phyloP scores from a whole-genome alignment of 2,329 filamentous ascomycete genomes.

The Zymoseptoria pseudotritici region DNA sequence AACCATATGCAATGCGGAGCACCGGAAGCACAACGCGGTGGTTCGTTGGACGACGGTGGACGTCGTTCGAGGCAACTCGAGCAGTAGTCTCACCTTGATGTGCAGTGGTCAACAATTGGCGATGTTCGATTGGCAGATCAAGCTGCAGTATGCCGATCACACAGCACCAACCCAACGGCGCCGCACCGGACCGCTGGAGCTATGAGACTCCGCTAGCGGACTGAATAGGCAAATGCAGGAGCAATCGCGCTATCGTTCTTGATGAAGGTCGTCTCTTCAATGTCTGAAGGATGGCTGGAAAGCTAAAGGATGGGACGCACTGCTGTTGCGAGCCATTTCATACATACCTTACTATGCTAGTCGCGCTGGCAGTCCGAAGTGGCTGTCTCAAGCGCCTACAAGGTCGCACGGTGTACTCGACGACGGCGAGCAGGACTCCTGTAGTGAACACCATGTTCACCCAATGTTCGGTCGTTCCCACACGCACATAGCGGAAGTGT shows the following conservation, averaged over 20 bases:
- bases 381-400: too few species aligned
- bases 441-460: not conserved
- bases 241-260: too few species aligned
- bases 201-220: not conserved
- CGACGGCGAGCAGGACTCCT: not conserved
- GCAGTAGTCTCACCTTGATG: not conserved
- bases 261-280: too few species aligned
- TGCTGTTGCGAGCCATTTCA: too few species aligned
- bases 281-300: too few species aligned
- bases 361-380: too few species aligned
- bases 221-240: not conserved
- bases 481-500: not conserved
- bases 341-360: too few species aligned
- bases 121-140: not conserved
- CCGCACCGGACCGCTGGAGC: not conserved
- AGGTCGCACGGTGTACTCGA: not conserved
- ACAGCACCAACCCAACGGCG: not conserved
- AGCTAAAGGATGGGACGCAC: too few species aligned
- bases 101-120: not conserved
- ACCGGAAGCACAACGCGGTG: not conserved
- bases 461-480: not conserved
- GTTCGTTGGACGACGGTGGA: not conserved
- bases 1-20: not conserved
- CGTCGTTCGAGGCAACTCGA: not conserved
- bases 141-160: not conserved